phyloP scores from a whole-genome alignment of 805 yeast genomes.

The Lipomyces yamadae region DNA sequence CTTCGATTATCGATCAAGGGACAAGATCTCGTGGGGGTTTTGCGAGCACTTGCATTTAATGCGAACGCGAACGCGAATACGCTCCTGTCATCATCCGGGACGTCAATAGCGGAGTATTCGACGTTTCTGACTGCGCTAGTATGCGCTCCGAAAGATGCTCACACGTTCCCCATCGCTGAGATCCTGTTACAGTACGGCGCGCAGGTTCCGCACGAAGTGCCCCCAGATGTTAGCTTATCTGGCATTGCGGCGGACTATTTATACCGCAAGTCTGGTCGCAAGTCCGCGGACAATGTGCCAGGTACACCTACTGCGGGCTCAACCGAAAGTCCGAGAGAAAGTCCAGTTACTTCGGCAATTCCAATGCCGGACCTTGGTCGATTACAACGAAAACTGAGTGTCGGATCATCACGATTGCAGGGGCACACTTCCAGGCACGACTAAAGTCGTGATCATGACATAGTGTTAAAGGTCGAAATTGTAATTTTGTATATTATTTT shows the following conservation, averaged over 20 bases:
- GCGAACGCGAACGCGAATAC: slow-evolving; percentile 46
- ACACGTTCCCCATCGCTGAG: slow-evolving; percentile 48
- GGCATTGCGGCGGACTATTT: slow-evolving; percentile 21
- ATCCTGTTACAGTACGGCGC: slow-evolving; percentile 49
- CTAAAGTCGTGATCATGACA: background rate
- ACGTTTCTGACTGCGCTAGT: slow-evolving; percentile 45
- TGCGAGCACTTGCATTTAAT: slow-evolving; percentile 48
- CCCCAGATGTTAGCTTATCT: slow-evolving; percentile 23
- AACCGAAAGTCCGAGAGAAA: background rate
- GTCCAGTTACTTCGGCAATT: background rate
- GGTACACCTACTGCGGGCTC: background rate
- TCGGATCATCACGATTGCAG: slow-evolving; percentile 7
- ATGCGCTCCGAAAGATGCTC: slow-evolving; percentile 40
- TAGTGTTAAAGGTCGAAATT: background rate
- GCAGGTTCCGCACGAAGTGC: slow-evolving; percentile 38
- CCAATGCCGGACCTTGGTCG: slow-evolving; percentile 4
- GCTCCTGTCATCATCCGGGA: slow-evolving; percentile 8
- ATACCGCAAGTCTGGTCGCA: slow-evolving; percentile 15
- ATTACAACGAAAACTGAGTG: slow-evolving; percentile 14
- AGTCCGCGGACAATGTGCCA: background rate
- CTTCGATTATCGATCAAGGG: slow-evolving; percentile 46
- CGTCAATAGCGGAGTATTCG: slow-evolving; percentile 38
- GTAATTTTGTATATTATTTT: background rate
- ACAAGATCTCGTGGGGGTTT: slow-evolving; percentile 42
- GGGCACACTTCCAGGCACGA: background rate